Percentiles rank a stretch among this genome's conserved stretches.
phyloP scores from a whole-genome alignment of 2,329 filamentous ascomycete genomes.

The Botrytis aclada region DNA sequence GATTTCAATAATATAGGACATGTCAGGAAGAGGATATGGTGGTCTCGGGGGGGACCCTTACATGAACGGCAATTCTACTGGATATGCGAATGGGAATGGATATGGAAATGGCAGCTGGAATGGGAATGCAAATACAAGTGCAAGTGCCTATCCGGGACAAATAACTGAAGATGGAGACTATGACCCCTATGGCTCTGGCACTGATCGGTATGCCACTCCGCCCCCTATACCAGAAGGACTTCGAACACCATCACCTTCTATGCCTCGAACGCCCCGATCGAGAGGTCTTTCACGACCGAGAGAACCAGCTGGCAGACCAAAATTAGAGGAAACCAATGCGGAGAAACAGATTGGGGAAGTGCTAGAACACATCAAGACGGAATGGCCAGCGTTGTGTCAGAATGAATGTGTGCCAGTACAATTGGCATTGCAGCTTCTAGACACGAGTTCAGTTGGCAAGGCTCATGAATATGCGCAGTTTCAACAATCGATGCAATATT shows the following conservation, averaged over 20 bases:
- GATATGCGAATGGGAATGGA: slow-evolving; percentile 17
- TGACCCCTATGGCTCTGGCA: slow-evolving; percentile 32
- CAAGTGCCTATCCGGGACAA: slow-evolving; percentile 28
- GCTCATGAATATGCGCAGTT: slow-evolving; percentile 87
- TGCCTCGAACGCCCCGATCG: slow-evolving; percentile 27
- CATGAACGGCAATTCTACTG: slow-evolving; percentile 29
- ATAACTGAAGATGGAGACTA: slow-evolving; percentile 34
- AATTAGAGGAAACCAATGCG: slow-evolving; percentile 32
- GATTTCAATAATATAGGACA: slow-evolving; percentile 28
- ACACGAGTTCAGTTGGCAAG: slow-evolving; percentile 87
- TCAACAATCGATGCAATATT: slow-evolving; percentile 74
- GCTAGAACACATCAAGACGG: slow-evolving; percentile 76
- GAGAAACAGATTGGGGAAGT: slow-evolving; percentile 45
- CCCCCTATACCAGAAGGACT: slow-evolving; percentile 19
- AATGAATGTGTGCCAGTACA: slow-evolving; percentile 90
- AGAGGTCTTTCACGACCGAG: slow-evolving; percentile 25
- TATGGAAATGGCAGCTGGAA: slow-evolving; percentile 13
- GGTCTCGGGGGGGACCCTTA: slow-evolving; percentile 35
- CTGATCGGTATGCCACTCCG: slow-evolving; percentile 33
- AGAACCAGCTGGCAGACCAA: slow-evolving; percentile 18
- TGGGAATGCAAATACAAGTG: slow-evolving; percentile 21
- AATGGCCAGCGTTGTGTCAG: slow-evolving; percentile 90
- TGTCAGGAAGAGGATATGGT: slow-evolving; percentile 38
- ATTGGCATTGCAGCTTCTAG: slow-evolving; percentile 89
- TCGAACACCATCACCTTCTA: slow-evolving; percentile 22